phyloP scores from a whole-genome alignment of 2,329 filamentous ascomycete genomes.

The Claviceps arundinis region DNA sequence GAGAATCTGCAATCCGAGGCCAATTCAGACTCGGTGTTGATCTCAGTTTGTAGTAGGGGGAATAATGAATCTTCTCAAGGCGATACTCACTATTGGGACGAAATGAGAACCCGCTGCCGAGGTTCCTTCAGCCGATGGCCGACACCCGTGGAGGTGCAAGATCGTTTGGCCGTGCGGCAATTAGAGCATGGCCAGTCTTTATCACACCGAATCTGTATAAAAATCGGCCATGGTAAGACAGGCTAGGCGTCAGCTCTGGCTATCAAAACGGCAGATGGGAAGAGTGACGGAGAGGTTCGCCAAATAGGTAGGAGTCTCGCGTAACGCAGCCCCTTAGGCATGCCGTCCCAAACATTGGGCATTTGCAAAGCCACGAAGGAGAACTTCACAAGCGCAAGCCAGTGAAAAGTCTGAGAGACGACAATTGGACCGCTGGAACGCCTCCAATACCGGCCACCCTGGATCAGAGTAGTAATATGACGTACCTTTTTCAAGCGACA shows the following conservation, averaged over 20 bases:
- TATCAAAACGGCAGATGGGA: background rate
- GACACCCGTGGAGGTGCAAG: constrained; percentile 40
- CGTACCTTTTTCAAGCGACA: constrained; percentile 28
- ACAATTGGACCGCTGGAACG: background rate
- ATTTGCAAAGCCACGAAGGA: background rate
- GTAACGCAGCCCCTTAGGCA: background rate
- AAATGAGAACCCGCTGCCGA: constrained; percentile 44
- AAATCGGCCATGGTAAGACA: background rate
- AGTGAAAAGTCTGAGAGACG: background rate
- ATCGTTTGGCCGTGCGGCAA: constrained; percentile 37
- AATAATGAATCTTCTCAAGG: background rate
- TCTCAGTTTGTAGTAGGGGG: too few species aligned
- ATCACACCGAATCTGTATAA: constrained; percentile 40
- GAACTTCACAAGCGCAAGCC: background rate
- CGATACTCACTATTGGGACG: constrained; percentile 42
- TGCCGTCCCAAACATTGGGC: background rate
- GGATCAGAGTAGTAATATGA: constrained; percentile 4
- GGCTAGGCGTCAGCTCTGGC: constrained; percentile 3
- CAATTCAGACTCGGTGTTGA: background rate
- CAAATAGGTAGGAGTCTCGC: background rate
- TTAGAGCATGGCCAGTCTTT: constrained; percentile 46
- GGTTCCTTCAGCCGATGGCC: constrained; percentile 41
- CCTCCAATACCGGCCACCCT: constrained; percentile 1
- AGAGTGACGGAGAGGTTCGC: background rate
- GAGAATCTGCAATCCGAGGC: background rate